Base-by-base conservation (phyloP, 192 early-diverging fungal species). In the Umbelopsis sp. region DNA sequence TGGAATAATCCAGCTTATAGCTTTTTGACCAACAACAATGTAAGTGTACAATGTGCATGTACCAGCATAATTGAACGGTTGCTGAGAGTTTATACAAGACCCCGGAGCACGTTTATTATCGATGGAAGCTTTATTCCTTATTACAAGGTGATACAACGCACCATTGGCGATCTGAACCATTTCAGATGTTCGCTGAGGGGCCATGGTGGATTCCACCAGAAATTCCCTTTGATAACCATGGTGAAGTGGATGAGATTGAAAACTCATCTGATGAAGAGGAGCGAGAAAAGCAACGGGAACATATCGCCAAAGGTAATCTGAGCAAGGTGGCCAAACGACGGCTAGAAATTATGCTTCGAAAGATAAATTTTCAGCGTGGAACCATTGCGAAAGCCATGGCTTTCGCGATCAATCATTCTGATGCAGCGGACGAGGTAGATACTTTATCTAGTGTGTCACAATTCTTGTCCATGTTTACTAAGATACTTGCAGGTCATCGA, bases 51-150 rank as follows among this genome's bases (percentile, higher is more conserved):
- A 27, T 27, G 20, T 25, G 52, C 30, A 41, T 51, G 8, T 65
- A 48, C 37, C 35, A 58, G 23, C 11, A 41, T 66, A 37, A 33
- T 5, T 13, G 21, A 48, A 23, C 61, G 21, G 45, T 51, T 51
- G 67, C 25, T 64, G 20, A 53, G 27, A 66, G 41, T 61, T 41
- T 13, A 41, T 6, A 30, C 27, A 71, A 90, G 88, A 85, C 81
- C 9, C 72, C 83, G 21, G 93, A 94, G 58, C 95, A 97, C 69
- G 78, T 87, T 23, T 97, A 97, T 58, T 98, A 98, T 74, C 87
- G 94, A 9, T 97, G 96, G 95, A 92, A 90, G 64, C 82, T 98
- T 47, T 96, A 88, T 79, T 96, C 95, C 33, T 80, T 96, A 16
- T 78, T 93, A 66, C 93, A 95, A 72, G 93, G 92, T 22, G 96